Percentiles rank a stretch among this genome's conserved stretches.
These are phyloP conservation scores for Colletotrichum falcatum DNA, from an alignment of 2,329 filamentous ascomycete genomes.

Conservation along the genomic window DNA sequence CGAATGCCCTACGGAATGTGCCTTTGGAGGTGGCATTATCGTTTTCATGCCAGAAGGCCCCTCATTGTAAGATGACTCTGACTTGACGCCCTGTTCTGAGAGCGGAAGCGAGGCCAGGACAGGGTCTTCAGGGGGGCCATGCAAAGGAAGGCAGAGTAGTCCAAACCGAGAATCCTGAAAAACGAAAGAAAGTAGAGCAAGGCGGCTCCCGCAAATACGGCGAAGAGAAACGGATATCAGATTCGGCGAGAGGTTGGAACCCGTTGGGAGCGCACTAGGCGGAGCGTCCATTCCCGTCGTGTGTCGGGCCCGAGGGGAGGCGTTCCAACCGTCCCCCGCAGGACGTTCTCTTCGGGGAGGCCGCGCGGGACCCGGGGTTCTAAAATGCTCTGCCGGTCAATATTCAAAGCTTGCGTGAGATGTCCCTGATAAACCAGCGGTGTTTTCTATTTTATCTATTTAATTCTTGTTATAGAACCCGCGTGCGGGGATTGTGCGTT, in stretches of 20 bases:
- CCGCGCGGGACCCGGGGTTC: too few relatives aligned
- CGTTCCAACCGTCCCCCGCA: background rate
- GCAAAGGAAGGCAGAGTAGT: background rate
- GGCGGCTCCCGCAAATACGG: background rate
- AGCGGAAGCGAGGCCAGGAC: background rate
- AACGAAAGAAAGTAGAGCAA: background rate
- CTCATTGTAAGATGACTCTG: background rate
- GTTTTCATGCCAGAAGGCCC: background rate
- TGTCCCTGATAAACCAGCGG: too few relatives aligned
- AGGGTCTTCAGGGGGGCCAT: background rate
- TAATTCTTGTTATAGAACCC: too few relatives aligned
- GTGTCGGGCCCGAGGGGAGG: background rate
- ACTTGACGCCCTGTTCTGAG: background rate
- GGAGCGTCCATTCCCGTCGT: background rate
- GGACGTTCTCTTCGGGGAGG: background rate
- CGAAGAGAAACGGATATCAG: background rate
- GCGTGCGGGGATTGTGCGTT: too few relatives aligned
- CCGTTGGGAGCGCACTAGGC: background rate
- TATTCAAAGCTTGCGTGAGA: too few relatives aligned
- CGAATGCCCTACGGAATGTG: background rate
- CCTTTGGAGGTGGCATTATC: background rate
- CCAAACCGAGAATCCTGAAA: background rate
- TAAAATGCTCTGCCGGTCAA: too few relatives aligned
- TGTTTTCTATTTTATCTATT: too few relatives aligned
- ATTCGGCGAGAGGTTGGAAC: background rate